These are phyloP conservation scores for Ustilaginoidea virens DNA, from an alignment of 2,329 filamentous ascomycete genomes.

Conservation along the genomic window DNA sequence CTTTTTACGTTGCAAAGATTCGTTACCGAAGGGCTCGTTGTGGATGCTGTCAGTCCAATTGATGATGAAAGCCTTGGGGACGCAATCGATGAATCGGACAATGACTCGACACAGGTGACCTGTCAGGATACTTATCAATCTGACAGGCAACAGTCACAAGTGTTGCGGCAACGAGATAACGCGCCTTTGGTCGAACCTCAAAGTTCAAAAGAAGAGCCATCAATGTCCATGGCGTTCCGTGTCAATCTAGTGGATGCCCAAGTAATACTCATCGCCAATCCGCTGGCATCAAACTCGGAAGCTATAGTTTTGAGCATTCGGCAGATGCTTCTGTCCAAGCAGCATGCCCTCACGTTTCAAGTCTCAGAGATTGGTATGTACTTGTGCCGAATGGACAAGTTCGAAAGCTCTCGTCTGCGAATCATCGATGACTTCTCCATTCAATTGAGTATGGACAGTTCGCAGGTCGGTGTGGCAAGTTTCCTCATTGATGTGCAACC, in stretches of 20 bases:
- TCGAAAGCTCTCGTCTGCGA: conserved; percentile 75
- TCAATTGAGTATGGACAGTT: conserved; percentile 70
- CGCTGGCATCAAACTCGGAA: conserved; percentile 76
- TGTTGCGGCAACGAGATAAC: conserved; percentile 12
- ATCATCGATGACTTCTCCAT: conserved; percentile 96
- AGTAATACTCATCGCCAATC: conserved; percentile 91
- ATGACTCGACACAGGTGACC: conserved; percentile 38
- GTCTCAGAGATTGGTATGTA: conserved; percentile 96
- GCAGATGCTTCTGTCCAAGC: conserved; percentile 81
- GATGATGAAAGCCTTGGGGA: conserved; percentile 40
- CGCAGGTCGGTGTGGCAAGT: conserved; percentile 47
- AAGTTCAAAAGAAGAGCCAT: conserved; percentile 9
- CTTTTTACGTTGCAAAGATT: conserved; percentile 81
- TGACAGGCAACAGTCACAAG: conserved; percentile 12
- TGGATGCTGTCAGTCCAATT: conserved; percentile 38
- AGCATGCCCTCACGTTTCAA: conserved; percentile 87
- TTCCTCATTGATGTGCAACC: conserved; percentile 85
- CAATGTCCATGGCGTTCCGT: conserved; percentile 70
- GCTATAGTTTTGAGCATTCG: conserved; percentile 92
- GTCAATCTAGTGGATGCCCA: conserved; percentile 94
- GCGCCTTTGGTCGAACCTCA: background rate
- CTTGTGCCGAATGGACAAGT: conserved; percentile 93
- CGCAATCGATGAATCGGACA: conserved; percentile 41
- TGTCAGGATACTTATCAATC: conserved; percentile 21
- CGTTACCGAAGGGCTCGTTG: conserved; percentile 51